These are phyloP conservation scores for Sarocladiaceae sp. DNA, from an alignment of 2,329 filamentous ascomycete species.

Conservation along the genomic window DNA sequence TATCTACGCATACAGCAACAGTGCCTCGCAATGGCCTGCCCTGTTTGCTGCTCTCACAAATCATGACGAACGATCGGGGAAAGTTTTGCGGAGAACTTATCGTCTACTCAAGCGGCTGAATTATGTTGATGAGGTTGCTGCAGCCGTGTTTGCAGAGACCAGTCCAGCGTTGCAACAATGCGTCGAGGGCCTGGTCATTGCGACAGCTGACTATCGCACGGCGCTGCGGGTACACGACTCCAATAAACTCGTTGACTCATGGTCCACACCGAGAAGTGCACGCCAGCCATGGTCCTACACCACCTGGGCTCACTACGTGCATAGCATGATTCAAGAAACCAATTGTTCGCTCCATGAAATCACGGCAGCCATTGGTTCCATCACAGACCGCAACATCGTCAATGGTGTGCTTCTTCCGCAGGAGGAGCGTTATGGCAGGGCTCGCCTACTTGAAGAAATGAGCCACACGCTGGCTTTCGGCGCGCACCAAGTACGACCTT, in stretches of 20 bases:
- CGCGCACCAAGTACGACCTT: neutral
- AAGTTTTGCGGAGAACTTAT: slow-evolving; percentile 7
- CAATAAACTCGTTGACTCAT: slow-evolving; percentile 9
- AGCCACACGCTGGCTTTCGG: slow-evolving; percentile 6
- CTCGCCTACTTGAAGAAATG: neutral
- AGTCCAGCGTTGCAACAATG: neutral
- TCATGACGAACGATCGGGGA: neutral
- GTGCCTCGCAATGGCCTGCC: neutral
- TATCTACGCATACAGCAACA: neutral
- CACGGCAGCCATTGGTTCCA: neutral
- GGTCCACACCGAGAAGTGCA: neutral
- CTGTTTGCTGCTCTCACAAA: neutral
- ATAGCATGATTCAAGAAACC: neutral
- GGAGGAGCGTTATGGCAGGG: neutral
- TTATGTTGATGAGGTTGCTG: slow-evolving; percentile 4
- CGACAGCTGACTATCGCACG: slow-evolving; percentile 17
- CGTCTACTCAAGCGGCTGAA: neutral
- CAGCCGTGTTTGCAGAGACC: neutral
- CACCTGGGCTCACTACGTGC: slow-evolving; percentile 21
- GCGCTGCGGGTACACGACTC: slow-evolving; percentile 21
- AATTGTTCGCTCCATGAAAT: neutral
- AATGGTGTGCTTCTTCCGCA: neutral
- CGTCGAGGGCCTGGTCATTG: slow-evolving; percentile 9
- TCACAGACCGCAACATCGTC: neutral
- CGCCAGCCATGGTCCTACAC: slow-evolving; percentile 25